Percentiles rank a stretch among this genome's conserved stretches.
Conservation (phyloP, 495 filamentous ascomycete species). For the Chaetomium fimeti region DNA sequence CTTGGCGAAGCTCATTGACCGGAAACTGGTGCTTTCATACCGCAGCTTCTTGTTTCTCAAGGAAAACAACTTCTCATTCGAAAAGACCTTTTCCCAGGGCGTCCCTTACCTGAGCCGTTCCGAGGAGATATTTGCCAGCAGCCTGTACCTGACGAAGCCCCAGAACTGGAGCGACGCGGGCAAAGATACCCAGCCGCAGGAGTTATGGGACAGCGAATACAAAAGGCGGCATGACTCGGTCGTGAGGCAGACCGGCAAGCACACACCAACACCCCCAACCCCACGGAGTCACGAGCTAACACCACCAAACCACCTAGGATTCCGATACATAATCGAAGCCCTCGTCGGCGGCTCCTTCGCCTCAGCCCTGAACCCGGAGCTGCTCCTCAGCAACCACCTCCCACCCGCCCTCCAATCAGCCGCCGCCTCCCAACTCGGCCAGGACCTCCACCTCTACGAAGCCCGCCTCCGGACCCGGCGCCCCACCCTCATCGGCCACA, state of each 20-base stretch:
- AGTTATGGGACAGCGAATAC: constrained; percentile 6
- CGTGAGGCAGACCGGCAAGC: constrained; percentile 2
- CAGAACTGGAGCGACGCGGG: not conserved
- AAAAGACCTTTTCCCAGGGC: constrained; percentile 55
- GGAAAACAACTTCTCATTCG: constrained; percentile 61
- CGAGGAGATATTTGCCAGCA: constrained; percentile 54
- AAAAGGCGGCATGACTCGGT: not conserved
- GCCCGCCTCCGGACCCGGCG: constrained; percentile 44
- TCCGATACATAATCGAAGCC: constrained; percentile 71
- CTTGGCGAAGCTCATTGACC: constrained; percentile 35
- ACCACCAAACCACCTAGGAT: constrained; percentile 46
- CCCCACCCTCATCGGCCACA: constrained; percentile 70
- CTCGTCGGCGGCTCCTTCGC: constrained; percentile 58
- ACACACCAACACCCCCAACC: not conserved
- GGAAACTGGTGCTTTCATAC: constrained; percentile 40
- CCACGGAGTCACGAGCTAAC: not conserved
- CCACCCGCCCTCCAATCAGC: constrained; percentile 3
- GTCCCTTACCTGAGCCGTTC: constrained; percentile 67
- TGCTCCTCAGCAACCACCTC: constrained; percentile 32
- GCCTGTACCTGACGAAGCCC: constrained; percentile 12
- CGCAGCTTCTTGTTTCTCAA: constrained; percentile 63
- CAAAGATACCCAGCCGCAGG: not conserved
- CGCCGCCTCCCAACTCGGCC: constrained; percentile 26
- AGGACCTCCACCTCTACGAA: constrained; percentile 30
- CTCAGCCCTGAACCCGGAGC: constrained; percentile 14